Base-by-base conservation (phyloP, 202 grass and related monocot species). In the Sporobolus alterniflorus region DNA sequence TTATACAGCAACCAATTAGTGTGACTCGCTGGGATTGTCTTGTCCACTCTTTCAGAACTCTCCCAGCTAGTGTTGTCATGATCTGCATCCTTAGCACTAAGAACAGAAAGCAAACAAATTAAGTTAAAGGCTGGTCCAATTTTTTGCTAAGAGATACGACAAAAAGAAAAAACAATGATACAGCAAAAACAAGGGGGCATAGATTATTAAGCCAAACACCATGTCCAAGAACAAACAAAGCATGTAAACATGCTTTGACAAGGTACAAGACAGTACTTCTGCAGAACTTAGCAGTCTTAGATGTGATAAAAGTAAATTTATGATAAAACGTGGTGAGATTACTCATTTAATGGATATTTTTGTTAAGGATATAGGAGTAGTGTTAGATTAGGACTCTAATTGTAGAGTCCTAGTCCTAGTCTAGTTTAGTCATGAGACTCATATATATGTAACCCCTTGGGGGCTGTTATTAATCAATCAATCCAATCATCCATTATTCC, bases 1-100 rank as follows among this genome's bases (percentile, higher is more conserved):
- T 99, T 99, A 31, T 88, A 86, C 34, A 91, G 74, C 9, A 73
- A 92, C 96, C 96, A 96, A 74, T 90, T 73, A 26, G 84, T 96
- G 78, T 50, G 61, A 54, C 61, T 84, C 77, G 68, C 55, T 30
- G 29, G 71, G 57, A 43, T 81, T 88, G 75, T 41, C 16, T 41
- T 90, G 22, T 90, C 87, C 31, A 80, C 60, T 33, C 44, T 78
- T 56, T 90, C 87, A 73, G 77, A 57, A 64, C 72, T 64, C 10
- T 13, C 87, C 87, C 84, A 88, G 44, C 49, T 67, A 75, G 14
- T 82, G 46, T 86, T 85, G 43, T 88, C 74, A 11, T 81, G 82
- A 87, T 85, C 80, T 71, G 71, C 76, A 75, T 83, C 75, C 75
- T 90, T 89, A 4, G 69, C 86, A 52, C 96, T 98, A 74, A 76